phyloP scores from a whole-genome alignment of 192 early-diverging fungal species.

The Backusella psychrophila region DNA sequence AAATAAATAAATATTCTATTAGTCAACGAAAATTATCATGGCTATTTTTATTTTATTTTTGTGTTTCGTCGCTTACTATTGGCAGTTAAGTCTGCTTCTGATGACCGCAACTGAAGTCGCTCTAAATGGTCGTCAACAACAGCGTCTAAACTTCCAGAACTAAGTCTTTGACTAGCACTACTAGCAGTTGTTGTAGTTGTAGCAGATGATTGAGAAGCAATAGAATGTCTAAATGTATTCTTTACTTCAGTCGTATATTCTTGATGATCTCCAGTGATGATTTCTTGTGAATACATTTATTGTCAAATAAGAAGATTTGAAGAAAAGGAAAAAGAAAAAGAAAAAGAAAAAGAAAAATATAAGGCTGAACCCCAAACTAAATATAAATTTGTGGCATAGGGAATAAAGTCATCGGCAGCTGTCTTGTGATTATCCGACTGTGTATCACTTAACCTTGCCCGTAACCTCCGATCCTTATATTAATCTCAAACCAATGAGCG shows the following conservation, averaged over 20 bases:
- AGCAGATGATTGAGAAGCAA: conserved; percentile 4
- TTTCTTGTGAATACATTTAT: conserved; percentile 2
- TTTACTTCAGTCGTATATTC: background rate
- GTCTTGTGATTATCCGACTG: conserved; percentile 3
- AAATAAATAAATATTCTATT: background rate
- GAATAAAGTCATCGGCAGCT: background rate
- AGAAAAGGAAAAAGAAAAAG: background rate
- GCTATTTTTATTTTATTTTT: background rate
- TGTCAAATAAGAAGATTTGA: background rate
- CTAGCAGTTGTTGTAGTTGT: conserved; percentile 1
- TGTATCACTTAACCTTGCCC: background rate
- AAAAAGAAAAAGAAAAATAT: background rate
- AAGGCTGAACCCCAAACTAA: conserved; percentile 1
- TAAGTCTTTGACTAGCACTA: conserved; percentile 6
- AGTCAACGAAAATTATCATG: background rate
- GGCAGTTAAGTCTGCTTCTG: background rate
- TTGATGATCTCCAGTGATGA: background rate
- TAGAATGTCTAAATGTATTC: conserved; percentile 6
- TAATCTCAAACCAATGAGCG: background rate
- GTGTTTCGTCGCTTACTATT: background rate
- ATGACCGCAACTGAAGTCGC: background rate
- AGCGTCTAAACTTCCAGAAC: background rate
- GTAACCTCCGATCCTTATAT: background rate
- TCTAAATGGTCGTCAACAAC: background rate
- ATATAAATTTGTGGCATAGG: conserved; percentile 5